phyloP scores from a whole-genome alignment of 805 yeast species.

The Saccharomycopsis sp. region DNA sequence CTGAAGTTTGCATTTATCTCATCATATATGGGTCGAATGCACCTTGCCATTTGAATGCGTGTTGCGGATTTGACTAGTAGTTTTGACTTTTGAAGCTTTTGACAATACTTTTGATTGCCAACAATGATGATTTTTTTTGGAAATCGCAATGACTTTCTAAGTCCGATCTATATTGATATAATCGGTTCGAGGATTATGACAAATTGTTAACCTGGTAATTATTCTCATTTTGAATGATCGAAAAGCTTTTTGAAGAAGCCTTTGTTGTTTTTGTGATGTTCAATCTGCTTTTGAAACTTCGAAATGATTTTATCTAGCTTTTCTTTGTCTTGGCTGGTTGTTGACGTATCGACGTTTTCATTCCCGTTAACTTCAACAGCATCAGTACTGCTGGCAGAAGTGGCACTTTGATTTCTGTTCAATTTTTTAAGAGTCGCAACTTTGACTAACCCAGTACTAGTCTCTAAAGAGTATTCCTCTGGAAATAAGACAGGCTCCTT shows the following conservation, averaged over 20 bases:
- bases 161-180: no score
- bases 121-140: no score
- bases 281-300: constrained; percentile 1
- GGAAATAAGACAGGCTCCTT: constrained; percentile 49
- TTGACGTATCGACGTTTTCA: constrained; percentile 9
- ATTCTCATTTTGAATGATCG: background rate
- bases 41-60: no score
- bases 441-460: constrained; percentile 83
- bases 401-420: constrained; percentile 44
- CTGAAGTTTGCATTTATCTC: no score
- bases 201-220: no score
- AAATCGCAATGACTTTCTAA: no score
- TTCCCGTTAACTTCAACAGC: constrained; percentile 22
- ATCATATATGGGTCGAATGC: no score
- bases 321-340: background rate
- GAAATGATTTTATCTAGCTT: background rate
- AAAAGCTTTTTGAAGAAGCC: background rate
- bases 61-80: no score
- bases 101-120: no score
- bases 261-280: background rate
- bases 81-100: no score
- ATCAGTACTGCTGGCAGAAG: constrained; percentile 33
- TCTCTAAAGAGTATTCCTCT: constrained; percentile 85
- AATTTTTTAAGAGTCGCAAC: constrained; percentile 60
- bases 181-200: no score